Conservation (phyloP, 1,284 basidiomycete species). For the Pseudozyma thailandica region DNA sequence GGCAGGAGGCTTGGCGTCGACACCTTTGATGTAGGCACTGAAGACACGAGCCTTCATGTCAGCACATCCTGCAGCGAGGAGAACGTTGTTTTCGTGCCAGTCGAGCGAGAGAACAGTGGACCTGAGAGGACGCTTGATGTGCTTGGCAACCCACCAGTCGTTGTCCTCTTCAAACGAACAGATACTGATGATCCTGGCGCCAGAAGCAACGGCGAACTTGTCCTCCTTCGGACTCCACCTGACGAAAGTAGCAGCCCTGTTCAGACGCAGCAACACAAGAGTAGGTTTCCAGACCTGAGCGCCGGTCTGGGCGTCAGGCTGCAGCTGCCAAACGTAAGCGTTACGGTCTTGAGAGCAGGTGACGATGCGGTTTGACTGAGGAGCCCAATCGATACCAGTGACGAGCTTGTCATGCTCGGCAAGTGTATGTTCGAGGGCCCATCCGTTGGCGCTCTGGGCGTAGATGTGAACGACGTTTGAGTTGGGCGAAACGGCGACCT, state of each 20-base stretch:
- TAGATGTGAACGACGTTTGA: slow-evolving; percentile 89
- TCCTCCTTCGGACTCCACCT: slow-evolving; percentile 97
- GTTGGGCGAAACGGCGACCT: slow-evolving; percentile 91
- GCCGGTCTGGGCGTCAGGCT: slow-evolving; percentile 76
- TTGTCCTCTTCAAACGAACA: slow-evolving; percentile 72
- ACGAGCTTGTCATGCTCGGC: slow-evolving; percentile 98
- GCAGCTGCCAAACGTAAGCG: slow-evolving; percentile 96
- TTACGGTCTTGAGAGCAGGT: slow-evolving; percentile 98
- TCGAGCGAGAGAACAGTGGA: slow-evolving; percentile 93
- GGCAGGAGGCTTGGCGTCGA: slow-evolving; percentile 88
- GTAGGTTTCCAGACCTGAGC: slow-evolving; percentile 88
- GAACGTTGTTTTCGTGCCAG: slow-evolving; percentile 97
- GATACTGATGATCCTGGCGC: slow-evolving; percentile 73
- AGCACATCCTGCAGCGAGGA: slow-evolving; percentile 91
- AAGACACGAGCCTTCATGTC: slow-evolving; percentile 98
- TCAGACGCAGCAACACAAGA: slow-evolving; percentile 92
- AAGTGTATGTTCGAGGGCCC: slow-evolving; percentile 82
- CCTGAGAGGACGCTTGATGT: slow-evolving; percentile 94
- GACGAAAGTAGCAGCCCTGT: slow-evolving; percentile 93
- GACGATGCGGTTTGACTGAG: slow-evolving; percentile 93
- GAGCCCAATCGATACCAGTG: slow-evolving; percentile 99
- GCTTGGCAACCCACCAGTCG: slow-evolving; percentile 99
- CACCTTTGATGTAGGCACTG: slow-evolving; percentile 98
- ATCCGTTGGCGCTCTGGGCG: slow-evolving; percentile 68
- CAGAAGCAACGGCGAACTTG: slow-evolving; percentile 98